These are phyloP conservation scores for Coccomyxa sp. DNA, from an alignment of 139 green algal species.

Conservation along the genomic window DNA sequence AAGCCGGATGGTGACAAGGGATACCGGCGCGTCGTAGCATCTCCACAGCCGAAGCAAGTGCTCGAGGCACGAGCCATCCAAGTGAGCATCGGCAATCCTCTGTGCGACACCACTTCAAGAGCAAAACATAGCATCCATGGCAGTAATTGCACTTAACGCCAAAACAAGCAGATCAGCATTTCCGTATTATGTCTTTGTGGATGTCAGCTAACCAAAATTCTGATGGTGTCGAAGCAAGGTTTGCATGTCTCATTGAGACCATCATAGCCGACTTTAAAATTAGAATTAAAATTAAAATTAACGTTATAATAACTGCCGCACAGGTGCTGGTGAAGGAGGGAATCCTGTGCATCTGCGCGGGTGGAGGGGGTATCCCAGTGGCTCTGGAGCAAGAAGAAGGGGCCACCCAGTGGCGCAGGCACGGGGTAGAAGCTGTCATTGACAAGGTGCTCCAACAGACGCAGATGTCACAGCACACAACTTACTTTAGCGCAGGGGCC, in stretches of 20 bases:
- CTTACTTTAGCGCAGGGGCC: no score
- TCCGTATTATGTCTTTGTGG: no score
- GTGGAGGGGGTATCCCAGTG: slow-evolving; percentile 28
- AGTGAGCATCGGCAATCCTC: neutral
- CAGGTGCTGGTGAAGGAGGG: slow-evolving; percentile 20
- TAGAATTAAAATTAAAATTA: no score
- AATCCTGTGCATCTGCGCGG: slow-evolving; percentile 24
- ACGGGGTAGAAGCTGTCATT: slow-evolving; percentile 30
- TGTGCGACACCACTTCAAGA: no score
- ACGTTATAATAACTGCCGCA: no score
- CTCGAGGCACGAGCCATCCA: slow-evolving; percentile 26
- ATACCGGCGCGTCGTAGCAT: slow-evolving; percentile 26
- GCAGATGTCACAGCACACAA: neutral
- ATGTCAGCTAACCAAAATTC: no score
- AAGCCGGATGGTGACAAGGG: slow-evolving; percentile 13
- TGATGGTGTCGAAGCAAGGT: no score
- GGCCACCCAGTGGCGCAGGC: neutral
- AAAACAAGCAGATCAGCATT: no score
- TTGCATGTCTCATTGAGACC: no score
- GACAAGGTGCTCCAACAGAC: slow-evolving; percentile 18
- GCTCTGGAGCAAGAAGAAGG: neutral
- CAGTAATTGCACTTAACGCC: no score
- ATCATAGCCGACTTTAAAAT: no score
- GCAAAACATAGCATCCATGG: no score
- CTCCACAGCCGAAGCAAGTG: slow-evolving; percentile 16